These are phyloP conservation scores for Striga hermonthica DNA, from an alignment of 305 asterid genomes.

Conservation along the genomic window DNA sequence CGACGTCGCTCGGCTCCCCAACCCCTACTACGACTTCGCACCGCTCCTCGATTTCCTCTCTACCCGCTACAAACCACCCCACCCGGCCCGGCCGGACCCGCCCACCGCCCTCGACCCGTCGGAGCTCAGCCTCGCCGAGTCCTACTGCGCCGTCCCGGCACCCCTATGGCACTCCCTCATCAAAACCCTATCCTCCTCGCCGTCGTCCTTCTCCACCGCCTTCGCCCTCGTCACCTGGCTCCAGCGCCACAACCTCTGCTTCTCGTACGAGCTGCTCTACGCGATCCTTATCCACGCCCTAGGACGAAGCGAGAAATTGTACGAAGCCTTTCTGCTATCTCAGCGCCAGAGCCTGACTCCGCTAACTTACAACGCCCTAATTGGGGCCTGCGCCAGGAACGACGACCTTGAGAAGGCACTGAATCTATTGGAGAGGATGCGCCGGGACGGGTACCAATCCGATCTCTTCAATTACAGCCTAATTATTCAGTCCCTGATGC, in stretches of 20 bases:
- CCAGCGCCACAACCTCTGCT: slow-evolving; percentile 79
- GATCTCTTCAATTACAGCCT: slow-evolving; percentile 87
- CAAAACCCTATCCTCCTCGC: slow-evolving; percentile 56
- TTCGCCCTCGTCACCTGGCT: slow-evolving; percentile 81
- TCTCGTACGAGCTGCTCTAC: slow-evolving; percentile 82
- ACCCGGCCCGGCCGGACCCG: slow-evolving; percentile 37
- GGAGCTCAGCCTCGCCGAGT: slow-evolving; percentile 71
- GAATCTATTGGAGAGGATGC: slow-evolving; percentile 78
- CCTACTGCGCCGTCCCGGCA: slow-evolving; percentile 81
- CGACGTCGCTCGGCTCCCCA: slow-evolving; percentile 53
- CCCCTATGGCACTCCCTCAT: slow-evolving; percentile 87
- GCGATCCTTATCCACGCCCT: slow-evolving; percentile 79
- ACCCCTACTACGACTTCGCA: slow-evolving; percentile 64
- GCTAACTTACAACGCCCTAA: slow-evolving; percentile 81
- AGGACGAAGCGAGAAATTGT: slow-evolving; percentile 72
- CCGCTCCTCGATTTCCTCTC: slow-evolving; percentile 77
- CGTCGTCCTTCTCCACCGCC: slow-evolving; percentile 59
- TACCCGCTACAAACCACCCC: slow-evolving; percentile 32
- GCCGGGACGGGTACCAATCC: slow-evolving; percentile 76
- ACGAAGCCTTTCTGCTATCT: slow-evolving; percentile 82
- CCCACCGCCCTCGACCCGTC: slow-evolving; percentile 45
- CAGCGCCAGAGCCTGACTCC: slow-evolving; percentile 81
- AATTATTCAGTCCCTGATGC: slow-evolving; percentile 68
- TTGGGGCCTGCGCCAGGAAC: slow-evolving; percentile 95
- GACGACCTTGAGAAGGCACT: slow-evolving; percentile 82